Evolutionary conservation across 805 yeast species (phyloP).

Genomic region (Myxozyma neotropica): DNA sequence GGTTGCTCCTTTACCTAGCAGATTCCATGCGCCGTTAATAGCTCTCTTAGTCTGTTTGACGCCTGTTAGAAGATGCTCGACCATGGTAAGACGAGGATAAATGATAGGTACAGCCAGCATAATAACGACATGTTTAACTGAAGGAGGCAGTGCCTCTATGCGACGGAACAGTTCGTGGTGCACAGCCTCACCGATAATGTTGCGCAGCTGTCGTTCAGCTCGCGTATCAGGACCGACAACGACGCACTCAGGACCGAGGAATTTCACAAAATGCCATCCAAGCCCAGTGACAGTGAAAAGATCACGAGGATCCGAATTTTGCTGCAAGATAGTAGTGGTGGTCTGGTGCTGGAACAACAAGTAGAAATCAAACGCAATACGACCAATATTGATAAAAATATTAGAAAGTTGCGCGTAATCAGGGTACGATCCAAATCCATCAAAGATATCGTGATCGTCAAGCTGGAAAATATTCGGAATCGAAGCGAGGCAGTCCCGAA

Average conservation of each 20-base stretch:
- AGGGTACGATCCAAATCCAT: constrained; percentile 89
- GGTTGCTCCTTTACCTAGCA: constrained; percentile 31
- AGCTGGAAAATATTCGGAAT: constrained; percentile 85
- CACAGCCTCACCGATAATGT: constrained; percentile 57
- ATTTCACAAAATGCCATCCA: constrained; percentile 77
- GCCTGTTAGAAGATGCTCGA: constrained; percentile 69
- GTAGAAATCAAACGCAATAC: constrained; percentile 79
- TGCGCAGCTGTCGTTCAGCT: constrained; percentile 74
- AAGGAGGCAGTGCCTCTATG: constrained; percentile 57
- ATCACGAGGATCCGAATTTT: constrained; percentile 28
- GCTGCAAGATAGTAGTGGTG: constrained; percentile 43
- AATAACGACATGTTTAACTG: constrained; percentile 73
- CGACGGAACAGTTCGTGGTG: constrained; percentile 66
- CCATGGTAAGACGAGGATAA: constrained; percentile 91
- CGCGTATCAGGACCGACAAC: constrained; percentile 88
- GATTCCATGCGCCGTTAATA: constrained; percentile 33
- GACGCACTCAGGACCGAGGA: constrained; percentile 73
- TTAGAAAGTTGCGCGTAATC: constrained; percentile 72
- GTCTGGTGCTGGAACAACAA: constrained; percentile 90
- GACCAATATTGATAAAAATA: constrained; percentile 72
- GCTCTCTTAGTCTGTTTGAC: constrained; percentile 43
- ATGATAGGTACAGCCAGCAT: constrained; percentile 94
- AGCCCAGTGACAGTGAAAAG: constrained; percentile 47
- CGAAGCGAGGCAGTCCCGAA: constrained; percentile 74
- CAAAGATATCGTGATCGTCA: constrained; percentile 97